Evolutionary conservation across 495 filamentous ascomycete species (phyloP), one percentile per base, ranked within the genome.

Genomic region (Amphirosellinia nigrospora): DNA sequence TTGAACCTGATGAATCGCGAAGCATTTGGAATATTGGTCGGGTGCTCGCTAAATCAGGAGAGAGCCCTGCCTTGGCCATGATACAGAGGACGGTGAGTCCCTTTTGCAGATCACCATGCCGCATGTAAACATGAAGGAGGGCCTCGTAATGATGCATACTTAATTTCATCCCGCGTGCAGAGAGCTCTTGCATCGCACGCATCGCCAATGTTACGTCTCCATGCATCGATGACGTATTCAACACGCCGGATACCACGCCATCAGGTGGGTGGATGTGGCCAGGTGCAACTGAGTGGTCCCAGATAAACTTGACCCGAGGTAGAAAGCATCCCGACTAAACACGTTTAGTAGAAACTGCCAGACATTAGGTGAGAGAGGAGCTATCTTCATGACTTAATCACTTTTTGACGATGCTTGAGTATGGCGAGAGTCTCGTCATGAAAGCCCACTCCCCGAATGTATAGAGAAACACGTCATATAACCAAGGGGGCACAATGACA

Each of bases 391-490:
- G 26, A 82, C 71, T 72, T 74, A 39, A 84, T 82, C 21, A 80
- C 73, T 15, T 84, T 78, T 0, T 82, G 63, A 28, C 88, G 85
- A 52, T 86, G 78, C 36, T 84, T 84, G 76, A 95, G 83, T 50
- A 96, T 77, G 46, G 83, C 81, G 52, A 92, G 78, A 11, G 93
- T 90, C 73, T 94, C 92, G 62, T 94, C 91, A 32, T 93, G 81
- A 74, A 96, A 94, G 13, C 87, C 86, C 43, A 85, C 32, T 89
- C 88, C 69, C 87, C 90, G 46, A 97, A 86, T 34, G 84, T 85
- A 71, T 90, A 92, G 55, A 93, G 84, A 39, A 93, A 84, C 68
- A 92, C 85, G 74, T 93, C 92, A 72, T 90, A 88, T 11, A 97
- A 83, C 92, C 93, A 97, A 5, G 77, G 70, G 48, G 90, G 85